Conservation (phyloP, 176 grass and related monocot species). For the Ensete glaucum region DNA sequence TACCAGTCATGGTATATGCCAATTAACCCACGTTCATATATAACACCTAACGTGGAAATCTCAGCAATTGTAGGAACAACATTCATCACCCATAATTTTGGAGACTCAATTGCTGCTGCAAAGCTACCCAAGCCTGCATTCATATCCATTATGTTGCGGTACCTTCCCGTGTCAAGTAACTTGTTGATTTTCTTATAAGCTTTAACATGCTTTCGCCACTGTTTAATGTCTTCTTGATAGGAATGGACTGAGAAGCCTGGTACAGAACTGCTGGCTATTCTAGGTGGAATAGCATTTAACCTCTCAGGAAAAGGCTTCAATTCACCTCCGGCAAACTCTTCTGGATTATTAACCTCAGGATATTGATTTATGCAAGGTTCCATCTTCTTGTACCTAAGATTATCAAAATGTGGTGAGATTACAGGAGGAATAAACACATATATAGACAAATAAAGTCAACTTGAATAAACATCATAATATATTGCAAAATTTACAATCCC, state of each 20-base stretch:
- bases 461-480: not conserved
- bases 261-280: constrained; percentile 37
- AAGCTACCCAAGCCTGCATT: constrained; percentile 73
- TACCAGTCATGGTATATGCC: constrained; percentile 96
- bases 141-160: constrained; percentile 88
- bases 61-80: constrained; percentile 47
- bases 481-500: too few species aligned
- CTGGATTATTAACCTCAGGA: constrained; percentile 34
- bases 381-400: constrained; percentile 84
- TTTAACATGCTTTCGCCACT: constrained; percentile 58
- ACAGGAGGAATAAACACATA: not conserved
- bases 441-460: not conserved
- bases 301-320: constrained; percentile 65
- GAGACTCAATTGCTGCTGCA: constrained; percentile 48
- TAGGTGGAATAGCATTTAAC: constrained; percentile 53
- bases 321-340: constrained; percentile 47
- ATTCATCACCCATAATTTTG: constrained; percentile 83
- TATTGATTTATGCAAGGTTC: constrained; percentile 51
- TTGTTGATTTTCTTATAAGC: constrained; percentile 60
- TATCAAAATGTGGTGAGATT: not conserved
- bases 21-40: constrained; percentile 82
- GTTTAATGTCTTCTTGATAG: constrained; percentile 51
- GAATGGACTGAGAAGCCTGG: constrained; percentile 40
- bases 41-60: constrained; percentile 53
- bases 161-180: constrained; percentile 51